Percentiles rank a stretch among this genome's conserved stretches.
These are phyloP conservation scores for Teunomyces tritomae DNA, from an alignment of 805 yeast genomes.

Conservation along the genomic window DNA sequence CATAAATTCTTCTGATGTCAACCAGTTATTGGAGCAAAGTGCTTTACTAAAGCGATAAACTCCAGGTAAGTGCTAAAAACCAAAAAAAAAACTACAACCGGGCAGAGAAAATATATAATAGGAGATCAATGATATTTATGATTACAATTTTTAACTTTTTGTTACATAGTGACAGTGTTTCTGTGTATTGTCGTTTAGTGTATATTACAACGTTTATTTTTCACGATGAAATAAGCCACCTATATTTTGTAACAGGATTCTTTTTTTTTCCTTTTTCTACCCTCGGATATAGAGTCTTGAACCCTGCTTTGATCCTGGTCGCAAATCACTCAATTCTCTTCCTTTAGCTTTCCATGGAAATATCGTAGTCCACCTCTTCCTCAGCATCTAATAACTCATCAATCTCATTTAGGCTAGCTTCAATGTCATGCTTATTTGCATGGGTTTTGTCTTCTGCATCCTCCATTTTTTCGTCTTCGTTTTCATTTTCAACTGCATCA, in stretches of 20 bases:
- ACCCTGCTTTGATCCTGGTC: neutral
- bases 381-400: slow-evolving; percentile 38
- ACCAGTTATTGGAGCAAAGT: slow-evolving; percentile 41
- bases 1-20: slow-evolving; percentile 76
- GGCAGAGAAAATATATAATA: neutral
- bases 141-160: neutral
- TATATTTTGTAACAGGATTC: neutral
- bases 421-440: slow-evolving; percentile 5
- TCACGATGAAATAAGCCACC: neutral
- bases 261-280: neutral
- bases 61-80: neutral
- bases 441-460: neutral
- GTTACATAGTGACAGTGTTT: neutral
- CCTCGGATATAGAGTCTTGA: neutral
- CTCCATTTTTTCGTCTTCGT: slow-evolving; percentile 5
- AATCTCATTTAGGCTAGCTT: slow-evolving; percentile 24
- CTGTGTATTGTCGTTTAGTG: neutral
- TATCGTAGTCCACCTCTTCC: slow-evolving; percentile 37
- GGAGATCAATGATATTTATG: neutral
- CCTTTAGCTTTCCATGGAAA: slow-evolving; percentile 20
- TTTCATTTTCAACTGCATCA: no score
- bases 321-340: no score
- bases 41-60: slow-evolving; percentile 6
- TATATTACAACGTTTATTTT: neutral
- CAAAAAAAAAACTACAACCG: neutral